Evolutionary conservation across 2,329 filamentous ascomycete genomes (phyloP).

Genomic region (Beauveria pseudobassiana): DNA sequence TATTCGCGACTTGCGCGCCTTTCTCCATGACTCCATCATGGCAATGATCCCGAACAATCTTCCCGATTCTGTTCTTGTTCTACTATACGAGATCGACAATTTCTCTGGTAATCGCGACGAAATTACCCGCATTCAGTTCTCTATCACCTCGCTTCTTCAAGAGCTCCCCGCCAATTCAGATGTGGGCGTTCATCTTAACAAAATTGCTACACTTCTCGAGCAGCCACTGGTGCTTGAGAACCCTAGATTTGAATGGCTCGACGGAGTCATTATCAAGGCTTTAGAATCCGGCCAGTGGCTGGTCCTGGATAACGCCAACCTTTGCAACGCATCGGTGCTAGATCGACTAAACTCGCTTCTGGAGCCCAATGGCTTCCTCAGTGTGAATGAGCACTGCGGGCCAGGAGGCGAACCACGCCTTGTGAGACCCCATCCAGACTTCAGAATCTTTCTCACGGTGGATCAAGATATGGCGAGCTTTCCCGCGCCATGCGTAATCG

Average conservation of each 20-base stretch:
- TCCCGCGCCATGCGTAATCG: conserved; percentile 96
- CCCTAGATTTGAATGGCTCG: conserved; percentile 91
- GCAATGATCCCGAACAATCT: conserved; percentile 38
- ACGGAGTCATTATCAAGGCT: conserved; percentile 84
- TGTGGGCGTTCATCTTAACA: conserved; percentile 39
- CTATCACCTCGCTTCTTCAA: conserved; percentile 32
- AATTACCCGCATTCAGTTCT: conserved; percentile 29
- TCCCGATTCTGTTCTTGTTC: conserved; percentile 38
- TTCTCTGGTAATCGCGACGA: conserved; percentile 30
- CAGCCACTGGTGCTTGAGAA: conserved; percentile 54
- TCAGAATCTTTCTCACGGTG: conserved; percentile 89
- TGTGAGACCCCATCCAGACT: conserved; percentile 74
- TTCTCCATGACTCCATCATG: conserved; percentile 45
- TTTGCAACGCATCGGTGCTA: conserved; percentile 90
- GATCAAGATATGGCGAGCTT: conserved; percentile 86
- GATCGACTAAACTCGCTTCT: conserved; percentile 91
- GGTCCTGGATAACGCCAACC: conserved; percentile 91
- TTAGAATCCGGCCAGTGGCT: conserved; percentile 84
- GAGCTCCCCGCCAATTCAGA: conserved; percentile 36
- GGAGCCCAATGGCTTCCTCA: conserved; percentile 79
- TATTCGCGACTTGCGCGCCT: conserved; percentile 40
- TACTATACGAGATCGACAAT: conserved; percentile 44
- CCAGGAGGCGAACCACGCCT: conserved; percentile 73
- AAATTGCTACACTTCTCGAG: conserved; percentile 42
- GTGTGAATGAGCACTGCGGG: conserved; percentile 88